Percentiles rank a stretch among this genome's conserved stretches.
Conservation (phyloP, 352 stramenopile genomes). For the Globisporangium paddicum region DNA sequence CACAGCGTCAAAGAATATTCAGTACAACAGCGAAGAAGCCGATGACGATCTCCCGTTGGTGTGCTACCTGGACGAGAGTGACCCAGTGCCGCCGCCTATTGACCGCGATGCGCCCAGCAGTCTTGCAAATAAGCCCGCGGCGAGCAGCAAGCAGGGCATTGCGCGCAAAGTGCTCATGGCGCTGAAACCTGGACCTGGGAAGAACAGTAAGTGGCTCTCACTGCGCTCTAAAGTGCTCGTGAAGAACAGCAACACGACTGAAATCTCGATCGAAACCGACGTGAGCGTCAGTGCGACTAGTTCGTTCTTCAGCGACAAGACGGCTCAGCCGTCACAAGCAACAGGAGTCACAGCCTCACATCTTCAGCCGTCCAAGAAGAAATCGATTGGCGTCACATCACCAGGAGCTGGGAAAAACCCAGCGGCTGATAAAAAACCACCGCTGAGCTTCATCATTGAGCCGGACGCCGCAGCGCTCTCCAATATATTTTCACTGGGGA, state of each 20-base stretch:
- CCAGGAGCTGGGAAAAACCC: neutral
- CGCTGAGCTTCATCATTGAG: conserved; percentile 7
- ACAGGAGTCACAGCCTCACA: neutral
- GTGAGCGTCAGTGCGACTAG: neutral
- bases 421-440: conserved; percentile 4
- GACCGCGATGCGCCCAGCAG: conserved; percentile 17
- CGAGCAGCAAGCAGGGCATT: conserved; percentile 1
- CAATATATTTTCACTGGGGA: conserved; percentile 62
- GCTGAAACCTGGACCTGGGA: conserved; percentile 1
- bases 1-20: neutral
- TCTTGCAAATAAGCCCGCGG: conserved; percentile 8
- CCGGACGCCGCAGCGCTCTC: conserved; percentile 28
- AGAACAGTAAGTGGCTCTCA: conserved; percentile 14
- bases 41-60: conserved; percentile 1
- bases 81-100: conserved; percentile 7
- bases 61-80: conserved; percentile 15
- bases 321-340: neutral
- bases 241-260: neutral
- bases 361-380: conserved; percentile 7
- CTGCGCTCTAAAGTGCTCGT: conserved; percentile 10
- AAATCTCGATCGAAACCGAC: conserved; percentile 1
- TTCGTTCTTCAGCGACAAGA: neutral
- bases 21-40: neutral
- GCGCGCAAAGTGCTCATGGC: conserved; percentile 15
- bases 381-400: neutral